Evolutionary conservation across 805 yeast genomes (phyloP), one percentile per base, ranked within the genome.

Genomic region (Metschnikowia continentalis): DNA sequence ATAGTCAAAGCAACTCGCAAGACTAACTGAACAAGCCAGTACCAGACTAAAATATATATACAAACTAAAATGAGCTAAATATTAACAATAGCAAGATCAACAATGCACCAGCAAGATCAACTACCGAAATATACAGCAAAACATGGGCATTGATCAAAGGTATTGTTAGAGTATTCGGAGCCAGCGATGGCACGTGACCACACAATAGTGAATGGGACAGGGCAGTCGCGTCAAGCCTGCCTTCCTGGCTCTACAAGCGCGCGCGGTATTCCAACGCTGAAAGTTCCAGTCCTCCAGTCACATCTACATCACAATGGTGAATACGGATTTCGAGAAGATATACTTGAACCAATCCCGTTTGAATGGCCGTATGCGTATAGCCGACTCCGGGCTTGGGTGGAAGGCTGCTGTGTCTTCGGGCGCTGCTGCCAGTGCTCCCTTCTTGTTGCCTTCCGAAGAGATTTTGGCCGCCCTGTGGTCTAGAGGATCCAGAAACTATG

Each of bases 321-420:
- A 83, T 52, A 68, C 72, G n/a, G 97, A 92, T 69, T 94, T 88
- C 67, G 98, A 94, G 64, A 84, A 86, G 66, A 90, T 94, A 57
- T 91, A 89, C 66, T 75, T 90, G 66, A 91, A 94, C 69, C 96
- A 88, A 68, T 88, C 96, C 49, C 83, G 83, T 59, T 75, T 78
- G 37, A 80, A 82, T 43, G 99, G 99, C 22, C 84, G 95, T 60
- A 85, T 92, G 78, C 89, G 99, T 71, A 81, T 94, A 55, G 96
- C 97, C 13, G 94, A 88, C 55, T 84, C 95, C n/a, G 99, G 99
- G 46, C 78, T 94, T 30, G 99, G 99, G 43, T 94, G 99, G 99
- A 92, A 92, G 65, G 59, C 56, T 5, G 84, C 84, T 0, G 72
- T 83, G 2, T 71, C 78, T 38, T 66, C 80, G 15, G 74, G 76